phyloP scores from a whole-genome alignment of 1,284 basidiomycete genomes.

The Ceratobasidium sp. region DNA sequence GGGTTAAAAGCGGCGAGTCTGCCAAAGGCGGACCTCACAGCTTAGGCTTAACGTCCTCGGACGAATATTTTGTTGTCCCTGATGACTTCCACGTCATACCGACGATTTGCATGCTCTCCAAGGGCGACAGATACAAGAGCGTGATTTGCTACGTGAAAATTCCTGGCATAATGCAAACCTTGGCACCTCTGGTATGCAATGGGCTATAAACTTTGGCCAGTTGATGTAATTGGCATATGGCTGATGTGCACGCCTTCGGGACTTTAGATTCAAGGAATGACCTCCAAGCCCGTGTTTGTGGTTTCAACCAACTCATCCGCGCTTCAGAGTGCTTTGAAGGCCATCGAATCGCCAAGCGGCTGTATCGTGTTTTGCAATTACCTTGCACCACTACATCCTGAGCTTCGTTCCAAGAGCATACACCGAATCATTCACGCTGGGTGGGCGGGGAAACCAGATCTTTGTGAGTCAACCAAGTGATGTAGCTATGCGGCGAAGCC shows the following conservation, averaged over 20 bases:
- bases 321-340: not conserved
- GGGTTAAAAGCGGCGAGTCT: too few species aligned
- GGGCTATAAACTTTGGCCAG: not conserved
- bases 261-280: not conserved
- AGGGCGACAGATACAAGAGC: not conserved
- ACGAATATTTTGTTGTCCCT: not conserved
- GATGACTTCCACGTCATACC: conserved; percentile 8
- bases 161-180: not conserved
- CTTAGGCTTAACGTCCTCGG: not conserved
- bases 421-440: conserved; percentile 12
- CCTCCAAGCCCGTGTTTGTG: not conserved
- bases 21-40: not conserved
- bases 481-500: not conserved
- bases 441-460: not conserved
- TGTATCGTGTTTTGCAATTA: conserved; percentile 1
- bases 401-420: not conserved
- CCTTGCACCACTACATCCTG: not conserved
- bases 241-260: not conserved
- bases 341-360: not conserved
- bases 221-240: not conserved
- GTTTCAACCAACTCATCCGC: not conserved
- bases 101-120: not conserved
- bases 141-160: conserved; percentile 18
- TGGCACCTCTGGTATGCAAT: not conserved
- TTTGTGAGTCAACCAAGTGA: conserved; percentile 7